Evolutionary conservation across 2,329 filamentous ascomycete species (phyloP).

Genomic region (Epichloe coenophiala): DNA sequence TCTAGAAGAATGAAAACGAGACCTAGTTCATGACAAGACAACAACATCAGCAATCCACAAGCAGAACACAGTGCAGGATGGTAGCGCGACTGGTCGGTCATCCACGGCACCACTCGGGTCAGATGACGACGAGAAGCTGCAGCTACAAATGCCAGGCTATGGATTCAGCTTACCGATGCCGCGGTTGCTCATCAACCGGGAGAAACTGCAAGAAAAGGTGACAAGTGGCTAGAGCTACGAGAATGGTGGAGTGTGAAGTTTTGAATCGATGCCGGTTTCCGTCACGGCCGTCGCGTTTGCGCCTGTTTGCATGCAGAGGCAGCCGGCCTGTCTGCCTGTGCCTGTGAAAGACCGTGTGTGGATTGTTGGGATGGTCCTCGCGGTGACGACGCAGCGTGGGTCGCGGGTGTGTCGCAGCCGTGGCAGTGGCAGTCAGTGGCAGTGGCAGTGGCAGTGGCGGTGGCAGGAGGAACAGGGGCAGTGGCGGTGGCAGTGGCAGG

Average conservation of each 20-base stretch:
- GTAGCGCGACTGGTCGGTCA: not conserved
- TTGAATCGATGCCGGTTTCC: not conserved
- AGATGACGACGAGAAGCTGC: not conserved
- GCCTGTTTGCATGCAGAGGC: not conserved
- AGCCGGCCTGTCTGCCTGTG: not conserved
- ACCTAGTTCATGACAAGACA: not conserved
- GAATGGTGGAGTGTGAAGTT: not conserved
- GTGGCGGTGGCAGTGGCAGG: not conserved
- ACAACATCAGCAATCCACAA: not conserved
- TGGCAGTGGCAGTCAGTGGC: not conserved
- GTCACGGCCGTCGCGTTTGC: not conserved
- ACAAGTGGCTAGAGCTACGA: not conserved
- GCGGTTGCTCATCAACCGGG: too few species aligned
- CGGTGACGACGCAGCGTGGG: conserved; percentile 14
- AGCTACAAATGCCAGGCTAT: not conserved
- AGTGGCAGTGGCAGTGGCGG: not conserved
- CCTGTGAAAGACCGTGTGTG: not conserved
- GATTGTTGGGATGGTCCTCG: conserved; percentile 6
- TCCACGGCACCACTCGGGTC: not conserved
- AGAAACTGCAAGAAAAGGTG: too few species aligned
- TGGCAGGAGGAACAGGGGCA: not conserved
- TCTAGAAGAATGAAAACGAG: not conserved
- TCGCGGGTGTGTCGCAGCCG: not conserved
- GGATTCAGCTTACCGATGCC: not conserved
- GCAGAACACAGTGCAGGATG: not conserved